Evolutionary conservation across 2,329 filamentous ascomycete species (phyloP), one percentile per base, ranked within the genome.

Genomic region (Coniella lustricola): DNA sequence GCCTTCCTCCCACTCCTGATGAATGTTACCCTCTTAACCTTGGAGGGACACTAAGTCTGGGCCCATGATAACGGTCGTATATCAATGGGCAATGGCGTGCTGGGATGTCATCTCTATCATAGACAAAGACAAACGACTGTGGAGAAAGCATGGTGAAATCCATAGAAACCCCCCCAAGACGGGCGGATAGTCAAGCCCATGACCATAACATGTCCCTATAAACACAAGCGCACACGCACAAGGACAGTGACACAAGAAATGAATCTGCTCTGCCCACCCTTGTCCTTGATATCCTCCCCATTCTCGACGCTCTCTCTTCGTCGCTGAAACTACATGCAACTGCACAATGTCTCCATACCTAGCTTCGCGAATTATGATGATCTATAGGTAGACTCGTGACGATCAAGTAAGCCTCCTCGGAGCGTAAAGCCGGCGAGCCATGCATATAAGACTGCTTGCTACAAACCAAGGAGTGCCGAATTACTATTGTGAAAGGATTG

Each of bases 351-450:
- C 37, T 37, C 35, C 35, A 44, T 16, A 41, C 35, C 53, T 40
- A 44, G 42, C 44, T 51, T 40, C 44, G 53, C 48, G 50, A 44
- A 56, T 56, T 55, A 56, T 50, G 50, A 56, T 52, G 54, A 48
- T 55, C 54, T 56, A 56, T 49, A 49, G 51, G 48, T 45, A 22
- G 45, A 50, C 44, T 41, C 51, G 42, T 54, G 50, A 35, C 50
- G 50, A 48, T 46, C 46, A 50, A 49, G 46, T 34, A 48, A 39
- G 49, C 51, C 33, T 44, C 47, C 36, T n/a, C 13, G 18, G 40
- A n/a, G n/a, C 25, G 29, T 33, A 25, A 44, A 33, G 21, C 44
- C 43, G 39, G 47, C 33, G 37, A 33, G 34, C 20, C 25, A 34
- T 22, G 44, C 49, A 54, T n/a, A 45, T 35, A 25, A 42, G 18